phyloP scores from a whole-genome alignment of 2,329 filamentous ascomycete genomes.

The Cordyceps militaris region DNA sequence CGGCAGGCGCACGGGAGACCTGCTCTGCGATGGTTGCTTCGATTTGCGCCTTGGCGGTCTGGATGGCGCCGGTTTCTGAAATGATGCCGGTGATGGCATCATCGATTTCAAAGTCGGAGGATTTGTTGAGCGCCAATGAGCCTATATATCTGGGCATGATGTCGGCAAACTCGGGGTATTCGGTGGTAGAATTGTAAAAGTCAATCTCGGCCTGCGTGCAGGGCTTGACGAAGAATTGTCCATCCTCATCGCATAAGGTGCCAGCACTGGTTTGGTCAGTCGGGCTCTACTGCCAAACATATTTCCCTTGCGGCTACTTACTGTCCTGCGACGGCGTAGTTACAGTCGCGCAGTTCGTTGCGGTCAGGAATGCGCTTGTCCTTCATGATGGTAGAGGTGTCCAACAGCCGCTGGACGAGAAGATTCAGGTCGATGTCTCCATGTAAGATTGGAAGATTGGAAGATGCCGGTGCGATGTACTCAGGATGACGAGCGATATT shows the following conservation, averaged over 20 bases:
- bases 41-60: slow-evolving; percentile 28
- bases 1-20: slow-evolving; percentile 19
- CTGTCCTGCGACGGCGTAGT: slow-evolving; percentile 78
- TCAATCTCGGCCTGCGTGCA: slow-evolving; percentile 78
- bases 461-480: not conserved
- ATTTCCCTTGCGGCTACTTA: slow-evolving; percentile 37
- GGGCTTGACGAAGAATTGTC: slow-evolving; percentile 87
- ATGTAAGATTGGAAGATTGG: not conserved
- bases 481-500: not conserved
- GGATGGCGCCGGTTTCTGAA: slow-evolving; percentile 28
- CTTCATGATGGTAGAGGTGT: slow-evolving; percentile 18
- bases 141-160: slow-evolving; percentile 85
- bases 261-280: slow-evolving; percentile 59
- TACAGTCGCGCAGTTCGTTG: slow-evolving; percentile 60
- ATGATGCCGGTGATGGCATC: slow-evolving; percentile 40
- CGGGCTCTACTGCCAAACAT: not conserved
- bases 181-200: slow-evolving; percentile 73
- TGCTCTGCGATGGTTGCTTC: slow-evolving; percentile 27
- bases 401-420: not conserved
- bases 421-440: not conserved
- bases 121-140: slow-evolving; percentile 61
- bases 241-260: slow-evolving; percentile 75
- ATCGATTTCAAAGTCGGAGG: slow-evolving; percentile 40
- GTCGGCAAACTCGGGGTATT: slow-evolving; percentile 66
- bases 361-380: slow-evolving; percentile 43